These are phyloP conservation scores for Colletotrichum eleusines DNA, from an alignment of 2,329 filamentous ascomycete species.

Conservation along the genomic window DNA sequence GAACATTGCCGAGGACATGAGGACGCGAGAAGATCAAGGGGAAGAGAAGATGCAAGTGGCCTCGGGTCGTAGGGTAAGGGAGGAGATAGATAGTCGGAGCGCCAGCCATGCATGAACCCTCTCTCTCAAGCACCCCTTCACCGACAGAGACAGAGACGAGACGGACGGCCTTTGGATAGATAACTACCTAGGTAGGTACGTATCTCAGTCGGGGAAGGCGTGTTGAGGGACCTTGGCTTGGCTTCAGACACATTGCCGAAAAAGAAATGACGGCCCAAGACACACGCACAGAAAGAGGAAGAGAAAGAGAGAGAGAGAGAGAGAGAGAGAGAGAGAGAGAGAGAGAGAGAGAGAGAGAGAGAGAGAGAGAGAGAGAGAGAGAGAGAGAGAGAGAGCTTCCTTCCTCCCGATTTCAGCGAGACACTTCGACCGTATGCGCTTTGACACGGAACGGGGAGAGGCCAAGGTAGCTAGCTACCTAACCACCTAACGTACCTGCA, in stretches of 20 bases:
- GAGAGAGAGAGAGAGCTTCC: background rate
- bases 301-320: too few relatives aligned
- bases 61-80: constrained; percentile 29
- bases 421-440: background rate
- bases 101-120: background rate
- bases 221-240: background rate
- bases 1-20: background rate
- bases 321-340: background rate
- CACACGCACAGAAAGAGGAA: too few relatives aligned
- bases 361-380: too few relatives aligned
- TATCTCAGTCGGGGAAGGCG: background rate
- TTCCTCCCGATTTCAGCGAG: constrained; percentile 1
- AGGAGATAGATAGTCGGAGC: background rate
- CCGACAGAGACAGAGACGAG: too few relatives aligned
- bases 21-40: constrained; percentile 5
- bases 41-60: constrained; percentile 20
- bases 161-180: too few relatives aligned
- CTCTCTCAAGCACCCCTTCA: background rate
- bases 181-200: too few relatives aligned
- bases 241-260: background rate
- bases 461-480: background rate
- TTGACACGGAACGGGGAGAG: constrained; percentile 8
- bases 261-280: background rate
- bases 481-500: background rate
- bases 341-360: too few relatives aligned